Evolutionary conservation across 352 stramenopile species (phyloP).

Genomic region (Globisporangium alternatum): DNA sequence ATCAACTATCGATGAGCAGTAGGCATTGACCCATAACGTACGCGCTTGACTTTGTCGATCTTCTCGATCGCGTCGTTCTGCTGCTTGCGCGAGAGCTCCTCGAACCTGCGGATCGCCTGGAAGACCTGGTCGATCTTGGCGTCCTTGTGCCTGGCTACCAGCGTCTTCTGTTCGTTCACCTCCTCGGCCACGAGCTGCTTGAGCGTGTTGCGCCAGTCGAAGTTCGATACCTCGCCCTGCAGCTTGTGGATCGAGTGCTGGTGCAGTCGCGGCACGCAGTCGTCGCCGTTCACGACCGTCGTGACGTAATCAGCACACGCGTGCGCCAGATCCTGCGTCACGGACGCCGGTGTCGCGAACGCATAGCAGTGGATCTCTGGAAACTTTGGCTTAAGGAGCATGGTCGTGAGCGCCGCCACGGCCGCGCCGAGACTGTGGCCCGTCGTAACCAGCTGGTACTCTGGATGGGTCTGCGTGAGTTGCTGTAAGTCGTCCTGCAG

Average conservation of each 20-base stretch:
- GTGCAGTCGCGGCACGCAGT: constrained; percentile 78
- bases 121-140: constrained; percentile 46
- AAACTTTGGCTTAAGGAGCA: constrained; percentile 42
- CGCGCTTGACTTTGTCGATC: constrained; percentile 47
- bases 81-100: constrained; percentile 43
- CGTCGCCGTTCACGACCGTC: constrained; percentile 73
- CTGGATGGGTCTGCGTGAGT: constrained; percentile 37
- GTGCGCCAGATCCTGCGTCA: constrained; percentile 57
- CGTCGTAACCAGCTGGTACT: constrained; percentile 58
- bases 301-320: constrained; percentile 60
- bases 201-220: constrained; percentile 63
- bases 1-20: not conserved
- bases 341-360: constrained; percentile 70
- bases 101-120: constrained; percentile 34
- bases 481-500: constrained; percentile 45
- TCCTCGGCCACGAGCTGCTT: constrained; percentile 57
- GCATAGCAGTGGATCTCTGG: constrained; percentile 55
- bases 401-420: constrained; percentile 62
- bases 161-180: constrained; percentile 51
- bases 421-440: constrained; percentile 74
- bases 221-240: constrained; percentile 59
- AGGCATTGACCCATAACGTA: constrained; percentile 5
- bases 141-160: constrained; percentile 44
- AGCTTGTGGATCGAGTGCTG: constrained; percentile 68
- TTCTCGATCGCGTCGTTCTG: constrained; percentile 44